Conservation (phyloP, 768 basidiomycete species). For the Xanthoconium purpureum region DNA sequence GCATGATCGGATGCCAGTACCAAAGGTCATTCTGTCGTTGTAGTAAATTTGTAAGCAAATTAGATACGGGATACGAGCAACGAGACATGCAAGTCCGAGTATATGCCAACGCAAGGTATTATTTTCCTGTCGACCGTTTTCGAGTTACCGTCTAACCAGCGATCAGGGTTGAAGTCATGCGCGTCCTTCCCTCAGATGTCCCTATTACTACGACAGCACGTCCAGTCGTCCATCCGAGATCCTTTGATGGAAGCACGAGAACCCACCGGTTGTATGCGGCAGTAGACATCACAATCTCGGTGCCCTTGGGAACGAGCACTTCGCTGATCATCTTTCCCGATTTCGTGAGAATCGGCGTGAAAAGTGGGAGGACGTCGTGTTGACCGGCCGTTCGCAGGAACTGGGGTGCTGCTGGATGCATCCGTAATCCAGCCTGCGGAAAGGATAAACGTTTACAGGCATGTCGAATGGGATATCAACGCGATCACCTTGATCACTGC, state of each 20-base stretch:
- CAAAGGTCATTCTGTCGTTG: slow-evolving; percentile 17
- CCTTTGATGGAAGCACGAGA: neutral
- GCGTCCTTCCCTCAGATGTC: slow-evolving; percentile 29
- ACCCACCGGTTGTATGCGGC: slow-evolving; percentile 54
- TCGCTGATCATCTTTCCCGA: slow-evolving; percentile 42
- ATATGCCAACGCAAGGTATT: slow-evolving; percentile 14
- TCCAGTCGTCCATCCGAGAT: neutral
- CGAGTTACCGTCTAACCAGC: slow-evolving; percentile 5
- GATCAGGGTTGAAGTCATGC: slow-evolving; percentile 12
- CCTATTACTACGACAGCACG: slow-evolving; percentile 2
- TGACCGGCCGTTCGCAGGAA: slow-evolving; percentile 45
- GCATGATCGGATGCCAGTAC: slow-evolving; percentile 14
- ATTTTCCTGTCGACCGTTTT: neutral
- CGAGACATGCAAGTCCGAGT: slow-evolving; percentile 4
- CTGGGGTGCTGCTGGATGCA: slow-evolving; percentile 45
- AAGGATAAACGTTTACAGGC: no score
- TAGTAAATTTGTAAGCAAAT: no score
- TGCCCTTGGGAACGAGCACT: slow-evolving; percentile 49
- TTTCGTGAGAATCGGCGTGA: slow-evolving; percentile 44
- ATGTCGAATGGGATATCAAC: no score
- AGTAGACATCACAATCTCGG: slow-evolving; percentile 47
- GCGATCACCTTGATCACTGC: slow-evolving; percentile 40
- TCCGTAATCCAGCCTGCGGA: slow-evolving; percentile 42
- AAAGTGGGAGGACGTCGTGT: slow-evolving; percentile 63
- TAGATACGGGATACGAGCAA: neutral